Percentiles rank a stretch among this genome's conserved stretches.
Conservation (phyloP, 805 yeast species). For the Suhomyces canberraensis region DNA sequence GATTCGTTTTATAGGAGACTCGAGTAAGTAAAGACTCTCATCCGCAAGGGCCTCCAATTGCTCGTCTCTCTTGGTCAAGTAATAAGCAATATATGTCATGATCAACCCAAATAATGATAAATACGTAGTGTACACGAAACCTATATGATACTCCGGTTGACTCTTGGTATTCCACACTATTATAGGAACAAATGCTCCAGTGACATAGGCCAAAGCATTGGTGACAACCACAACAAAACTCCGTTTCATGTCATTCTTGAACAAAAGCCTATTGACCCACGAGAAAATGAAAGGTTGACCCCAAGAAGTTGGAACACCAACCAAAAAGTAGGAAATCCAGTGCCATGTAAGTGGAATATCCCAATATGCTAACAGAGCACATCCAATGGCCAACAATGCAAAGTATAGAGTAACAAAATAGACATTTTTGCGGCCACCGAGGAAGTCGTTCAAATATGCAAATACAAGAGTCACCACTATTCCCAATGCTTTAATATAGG, state of each 20-base stretch:
- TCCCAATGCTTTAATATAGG: slow-evolving; percentile 21
- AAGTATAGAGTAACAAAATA: slow-evolving; percentile 37
- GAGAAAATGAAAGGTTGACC: slow-evolving; percentile 57
- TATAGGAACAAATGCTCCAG: slow-evolving; percentile 38
- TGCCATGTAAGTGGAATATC: slow-evolving; percentile 46
- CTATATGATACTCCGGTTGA: slow-evolving; percentile 25
- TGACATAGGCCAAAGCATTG: slow-evolving; percentile 38
- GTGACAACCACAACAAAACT: slow-evolving; percentile 36
- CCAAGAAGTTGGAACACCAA: slow-evolving; percentile 47
- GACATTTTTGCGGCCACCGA: slow-evolving; percentile 33
- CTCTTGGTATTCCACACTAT: slow-evolving; percentile 38
- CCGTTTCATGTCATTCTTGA: slow-evolving; percentile 42
- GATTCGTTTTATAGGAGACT: too few species aligned
- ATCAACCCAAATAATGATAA: slow-evolving; percentile 28
- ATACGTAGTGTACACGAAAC: slow-evolving; percentile 19
- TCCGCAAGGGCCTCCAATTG: too few species aligned
- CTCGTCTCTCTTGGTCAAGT: slow-evolving; percentile 26
- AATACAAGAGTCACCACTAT: slow-evolving; percentile 1
- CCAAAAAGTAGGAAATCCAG: slow-evolving; percentile 48
- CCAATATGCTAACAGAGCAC: slow-evolving; percentile 46
- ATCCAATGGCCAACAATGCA: slow-evolving; percentile 37
- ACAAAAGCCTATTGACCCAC: slow-evolving; percentile 51
- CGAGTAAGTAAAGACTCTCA: too few species aligned
- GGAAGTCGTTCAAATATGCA: slow-evolving; percentile 26
- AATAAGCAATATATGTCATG: slow-evolving; percentile 25